Evolutionary conservation across 129 eudicot species (phyloP), one percentile per base, ranked within the genome.

Genomic region (Logfia minima): DNA sequence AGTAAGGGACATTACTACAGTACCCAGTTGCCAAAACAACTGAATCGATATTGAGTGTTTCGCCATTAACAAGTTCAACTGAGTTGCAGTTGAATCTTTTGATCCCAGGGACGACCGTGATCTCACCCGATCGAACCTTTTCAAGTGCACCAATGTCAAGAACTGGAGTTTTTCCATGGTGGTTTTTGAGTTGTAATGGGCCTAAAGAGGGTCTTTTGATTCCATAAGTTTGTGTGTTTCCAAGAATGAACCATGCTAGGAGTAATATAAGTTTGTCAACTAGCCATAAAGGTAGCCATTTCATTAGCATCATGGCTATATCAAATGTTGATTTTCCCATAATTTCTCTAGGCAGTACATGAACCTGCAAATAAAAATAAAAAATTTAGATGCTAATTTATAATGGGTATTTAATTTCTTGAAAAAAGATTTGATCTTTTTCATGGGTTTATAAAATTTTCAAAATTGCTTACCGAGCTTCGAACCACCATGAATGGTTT

Each of bases 11-110:
- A 75, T 90, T 93, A 88, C 98, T 93, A 74, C 90, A 64, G 74
- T 93, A 94, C 8, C 97, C 97, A 5, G 97, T 94, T n/a, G 98
- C 98, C 64, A 94, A 73, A 79, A 94, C 78, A 6, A 94, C 96
- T 4, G 96, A 79, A 73, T 94, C 96, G 5, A 89, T 75, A 41
- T 87, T 87, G 4, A 95, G 79, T 39, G 75, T 84, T 48, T 88
- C 80, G 32, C 97, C 99, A 39, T 86, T 82, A 37, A 83, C 90
- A 35, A 95, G 85, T 72, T 95, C 94, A 2, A 93, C 96, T 45
- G 65, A 77, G 45, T 66, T 72, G 58, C 71, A 34, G 2, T 84
- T 79, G 82, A 93, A 90, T 26, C 58, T 79, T 79, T 90, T 84
- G 87, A 93, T 83, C 78, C 90, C 98, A 0, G 96, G 87, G 8